Evolutionary conservation across 148 eudicot species (phyloP).

Genomic region (Amaranthus cruentus): DNA sequence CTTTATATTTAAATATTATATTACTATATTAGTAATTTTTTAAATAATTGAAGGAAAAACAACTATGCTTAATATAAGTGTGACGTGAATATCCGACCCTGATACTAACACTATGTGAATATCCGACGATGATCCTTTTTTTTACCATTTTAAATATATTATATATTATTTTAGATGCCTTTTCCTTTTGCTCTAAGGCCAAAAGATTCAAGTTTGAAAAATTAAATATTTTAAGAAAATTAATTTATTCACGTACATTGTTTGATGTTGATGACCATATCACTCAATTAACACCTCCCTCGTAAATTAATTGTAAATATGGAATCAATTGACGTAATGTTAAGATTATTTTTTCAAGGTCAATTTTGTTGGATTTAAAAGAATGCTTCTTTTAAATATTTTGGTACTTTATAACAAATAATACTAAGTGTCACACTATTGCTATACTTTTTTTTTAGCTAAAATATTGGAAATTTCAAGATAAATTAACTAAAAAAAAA

Average conservation of each 20-base stretch:
- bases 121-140: conserved; percentile 8
- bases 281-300: not conserved
- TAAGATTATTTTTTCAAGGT: not conserved
- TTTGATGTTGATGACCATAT: conserved; percentile 7
- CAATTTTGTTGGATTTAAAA: not conserved
- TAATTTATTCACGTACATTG: not conserved
- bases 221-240: not conserved
- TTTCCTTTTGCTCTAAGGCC: conserved; percentile 9
- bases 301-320: not conserved
- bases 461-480: too few relatives aligned
- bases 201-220: not conserved
- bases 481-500: too few relatives aligned
- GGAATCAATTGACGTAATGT: conserved; percentile 3
- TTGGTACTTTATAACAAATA: too few relatives aligned
- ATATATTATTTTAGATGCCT: conserved; percentile 12
- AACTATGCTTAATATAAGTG: not conserved
- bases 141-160: not conserved
- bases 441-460: too few relatives aligned
- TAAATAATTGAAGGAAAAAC: too few relatives aligned
- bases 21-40: too few relatives aligned
- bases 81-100: conserved; percentile 28
- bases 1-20: too few relatives aligned
- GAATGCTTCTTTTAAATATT: too few relatives aligned
- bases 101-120: conserved; percentile 18
- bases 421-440: too few relatives aligned